Conservation (phyloP, 2,329 filamentous ascomycete genomes). For the Talaromyces sp. region DNA sequence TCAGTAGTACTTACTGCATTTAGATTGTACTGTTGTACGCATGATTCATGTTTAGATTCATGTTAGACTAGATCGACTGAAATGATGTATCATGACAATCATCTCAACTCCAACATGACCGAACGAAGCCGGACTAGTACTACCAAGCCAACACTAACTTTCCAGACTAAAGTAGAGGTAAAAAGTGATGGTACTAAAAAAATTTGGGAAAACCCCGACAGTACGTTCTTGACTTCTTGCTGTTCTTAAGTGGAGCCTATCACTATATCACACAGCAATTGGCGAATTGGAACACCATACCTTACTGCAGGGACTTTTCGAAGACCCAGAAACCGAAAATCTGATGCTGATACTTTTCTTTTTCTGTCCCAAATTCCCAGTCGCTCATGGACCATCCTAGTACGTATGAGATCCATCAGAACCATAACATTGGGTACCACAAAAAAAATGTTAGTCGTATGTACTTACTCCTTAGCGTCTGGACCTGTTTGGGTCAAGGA, state of each 20-base stretch:
- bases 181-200: not conserved
- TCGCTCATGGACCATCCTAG: not conserved
- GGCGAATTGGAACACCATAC: not conserved
- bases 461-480: not conserved
- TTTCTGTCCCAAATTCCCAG: not conserved
- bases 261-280: not conserved
- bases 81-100: constrained; percentile 3
- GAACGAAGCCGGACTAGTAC: not conserved
- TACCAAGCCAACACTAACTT: not conserved
- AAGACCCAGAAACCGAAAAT: constrained; percentile 10
- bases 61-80: not conserved
- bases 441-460: not conserved
- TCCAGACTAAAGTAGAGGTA: not conserved
- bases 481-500: not conserved
- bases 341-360: not conserved
- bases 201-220: not conserved
- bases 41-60: not conserved
- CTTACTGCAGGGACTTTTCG: constrained; percentile 7
- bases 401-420: constrained; percentile 5
- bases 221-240: not conserved
- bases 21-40: not conserved
- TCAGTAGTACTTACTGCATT: not conserved
- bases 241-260: not conserved
- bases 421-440: constrained; percentile 10
- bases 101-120: not conserved